Evolutionary conservation across 2,329 filamentous ascomycete species (phyloP).

Genomic region (Aspergillus tanneri): DNA sequence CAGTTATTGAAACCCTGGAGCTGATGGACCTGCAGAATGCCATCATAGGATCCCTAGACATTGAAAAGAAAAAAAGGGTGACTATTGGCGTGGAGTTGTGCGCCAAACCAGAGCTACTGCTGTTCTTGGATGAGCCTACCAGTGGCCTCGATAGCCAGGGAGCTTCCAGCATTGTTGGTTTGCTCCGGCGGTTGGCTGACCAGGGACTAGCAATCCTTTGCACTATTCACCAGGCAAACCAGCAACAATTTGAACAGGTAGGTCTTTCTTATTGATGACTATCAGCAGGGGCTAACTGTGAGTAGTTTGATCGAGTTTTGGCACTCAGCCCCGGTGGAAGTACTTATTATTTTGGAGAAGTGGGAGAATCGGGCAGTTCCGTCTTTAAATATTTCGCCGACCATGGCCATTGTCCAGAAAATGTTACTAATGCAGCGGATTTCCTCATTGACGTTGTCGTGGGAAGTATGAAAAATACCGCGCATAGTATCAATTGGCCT

Average conservation of each 20-base stretch:
- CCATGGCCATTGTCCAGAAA: constrained; percentile 60
- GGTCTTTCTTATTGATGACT: neutral
- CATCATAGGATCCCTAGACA: constrained; percentile 59
- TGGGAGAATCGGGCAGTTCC: constrained; percentile 61
- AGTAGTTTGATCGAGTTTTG: constrained; percentile 67
- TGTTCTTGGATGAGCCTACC: constrained; percentile 69
- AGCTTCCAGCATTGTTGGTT: constrained; percentile 62
- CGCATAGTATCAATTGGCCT: constrained; percentile 62
- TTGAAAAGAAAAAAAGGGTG: constrained; percentile 65
- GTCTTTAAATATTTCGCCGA: constrained; percentile 65
- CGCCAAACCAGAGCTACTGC: constrained; percentile 61
- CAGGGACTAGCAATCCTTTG: constrained; percentile 66
- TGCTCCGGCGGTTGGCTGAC: constrained; percentile 61
- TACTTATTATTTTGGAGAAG: constrained; percentile 67
- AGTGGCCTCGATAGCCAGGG: constrained; percentile 64
- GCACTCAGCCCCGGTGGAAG: constrained; percentile 65
- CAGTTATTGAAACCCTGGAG: constrained; percentile 60
- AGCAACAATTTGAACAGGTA: constrained; percentile 55
- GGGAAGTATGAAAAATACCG: constrained; percentile 51
- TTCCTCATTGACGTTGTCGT: constrained; percentile 62
- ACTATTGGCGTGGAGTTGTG: constrained; percentile 70
- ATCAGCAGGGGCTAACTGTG: constrained; percentile 10
- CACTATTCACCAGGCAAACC: constrained; percentile 68
- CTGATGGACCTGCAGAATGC: constrained; percentile 62
- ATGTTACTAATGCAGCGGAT: constrained; percentile 60